Base-by-base conservation (phyloP, 176 grass and related monocot genomes). In the Echinochloa phyllopogon region DNA sequence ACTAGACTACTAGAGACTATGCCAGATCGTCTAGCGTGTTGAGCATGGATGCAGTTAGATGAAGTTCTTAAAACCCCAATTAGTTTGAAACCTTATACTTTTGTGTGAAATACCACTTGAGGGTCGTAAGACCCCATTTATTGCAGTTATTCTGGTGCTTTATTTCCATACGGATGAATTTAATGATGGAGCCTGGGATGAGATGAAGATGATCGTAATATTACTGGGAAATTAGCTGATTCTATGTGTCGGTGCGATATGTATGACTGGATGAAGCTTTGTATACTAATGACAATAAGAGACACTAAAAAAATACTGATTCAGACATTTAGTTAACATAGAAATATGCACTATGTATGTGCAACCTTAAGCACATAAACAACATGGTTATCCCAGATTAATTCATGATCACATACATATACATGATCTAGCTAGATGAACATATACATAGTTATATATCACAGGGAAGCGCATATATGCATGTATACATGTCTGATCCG, bases 401-500 rank as follows among this genome's bases (percentile, higher is more conserved):
- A 56, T 53, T 39, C 13, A 64, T 66, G 56, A 65, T 44, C 53
- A 37, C 29, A 44, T n/a, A 45, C 43, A 57, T 65, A 50, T 36
- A 18, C 14, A 60, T 77, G 52, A n/a, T 58, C 2, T 57, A 18
- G n/a, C 33, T n/a, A 33, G 67, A 86, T 86, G 67, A n/a, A n/a
- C 43, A 55, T 69, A 71, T 52, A 68, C 33, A 68, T 55, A 52
- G 45, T 55, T 33, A 33, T 72, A 63, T 57, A 69, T 65, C 53
- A 83, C 53, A 53, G 27, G 53, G 71, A 82, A 62, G 6, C 17
- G 70, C 39, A 49, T 77, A 68, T 86, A 65, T 64, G 79, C 38
- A 63, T 64, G 72, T 81, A 67, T 80, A 81, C 55, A 83, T 48
- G 45, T 76, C 56, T 77, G 72, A 37, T 72, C 6, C 72, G 43